These are phyloP conservation scores for Ogataea sp. DNA, from an alignment of 805 yeast genomes.

Conservation along the genomic window DNA sequence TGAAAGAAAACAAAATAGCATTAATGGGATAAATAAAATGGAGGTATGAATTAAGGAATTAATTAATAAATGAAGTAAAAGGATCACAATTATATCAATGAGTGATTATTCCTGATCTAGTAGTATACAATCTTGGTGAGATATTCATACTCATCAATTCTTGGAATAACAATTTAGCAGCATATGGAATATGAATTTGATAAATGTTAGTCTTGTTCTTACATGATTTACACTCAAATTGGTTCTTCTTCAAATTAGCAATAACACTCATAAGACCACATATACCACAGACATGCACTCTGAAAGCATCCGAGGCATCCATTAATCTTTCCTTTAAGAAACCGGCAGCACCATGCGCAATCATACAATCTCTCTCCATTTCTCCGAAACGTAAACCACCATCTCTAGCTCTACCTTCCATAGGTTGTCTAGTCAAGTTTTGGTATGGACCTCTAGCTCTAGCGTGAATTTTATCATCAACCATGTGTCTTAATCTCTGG, in stretches of 20 bases:
- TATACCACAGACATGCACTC: conserved; percentile 96
- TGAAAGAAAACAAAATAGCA: background rate
- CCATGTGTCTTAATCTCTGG: conserved; percentile 98
- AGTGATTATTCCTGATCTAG: conserved; percentile 26
- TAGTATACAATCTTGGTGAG: conserved; percentile 95
- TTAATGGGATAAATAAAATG: background rate
- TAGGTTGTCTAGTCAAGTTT: conserved; percentile 96
- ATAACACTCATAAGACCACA: conserved; percentile 98
- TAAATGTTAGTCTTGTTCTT: conserved; percentile 97
- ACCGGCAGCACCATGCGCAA: conserved; percentile 99
- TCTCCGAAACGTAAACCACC: conserved; percentile 99
- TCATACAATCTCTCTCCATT: conserved; percentile 99
- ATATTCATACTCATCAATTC: conserved; percentile 99
- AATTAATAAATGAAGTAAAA: background rate
- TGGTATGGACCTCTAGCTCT: conserved; percentile 99
- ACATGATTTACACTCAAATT: conserved; percentile 97
- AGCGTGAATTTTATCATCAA: conserved; percentile 97
- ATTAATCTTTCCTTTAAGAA: conserved; percentile 94
- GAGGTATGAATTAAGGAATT: background rate
- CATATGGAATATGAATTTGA: conserved; percentile 97
- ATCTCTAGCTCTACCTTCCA: conserved; percentile 98
- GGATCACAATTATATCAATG: background rate
- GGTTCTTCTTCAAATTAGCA: conserved; percentile 95
- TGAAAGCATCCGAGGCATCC: conserved; percentile 98
- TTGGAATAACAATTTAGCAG: conserved; percentile 96